Evolutionary conservation across 2,329 filamentous ascomycete species (phyloP), one percentile per base, ranked within the genome.

Genomic region (Aspergillus jensenii): DNA sequence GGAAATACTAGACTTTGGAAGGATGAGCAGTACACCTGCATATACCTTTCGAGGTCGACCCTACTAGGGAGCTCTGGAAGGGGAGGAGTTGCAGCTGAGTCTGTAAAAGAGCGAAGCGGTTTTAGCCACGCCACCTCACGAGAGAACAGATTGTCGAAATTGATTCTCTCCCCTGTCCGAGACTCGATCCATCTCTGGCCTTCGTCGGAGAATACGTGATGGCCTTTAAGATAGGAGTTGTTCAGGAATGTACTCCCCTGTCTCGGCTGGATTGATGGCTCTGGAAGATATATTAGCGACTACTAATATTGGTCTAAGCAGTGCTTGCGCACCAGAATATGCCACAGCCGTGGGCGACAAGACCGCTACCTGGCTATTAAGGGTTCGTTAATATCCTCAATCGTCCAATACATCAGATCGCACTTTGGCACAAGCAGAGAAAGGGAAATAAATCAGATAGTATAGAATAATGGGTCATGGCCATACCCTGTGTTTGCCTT

Each of bases 191-290:
- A 59, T n/a, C 48, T 23, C 12, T 23, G 41, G 33, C 47, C 39
- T 27, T 45, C 35, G 7, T 41, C 19, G 3, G 57, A 59, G 47
- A 52, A 59, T 25, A 56, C 21, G 2, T 53, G 52, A 6, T 46
- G 23, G 12, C 57, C 52, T 12, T 33, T 46, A 43, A 56, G 48
- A 14, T 53, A 23, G 3, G 52, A 14, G 9, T 44, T 55, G 33
- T 41, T 40, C 5, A 46, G 46, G 21, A 47, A 23, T 23, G 17
- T 3, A 15, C 27, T 45, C 8, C 25, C 40, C 9, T 17, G 8
- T 21, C 40, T 43, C 5, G 17, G 3, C 11, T 43, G 15, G n/a
- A 19, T 43, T 6, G n/a, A 17, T 17, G 11, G 15, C 6, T 17
- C 40, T 17, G 5, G 17, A 43, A 17, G n/a, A 43, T 21, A 43